Evolutionary conservation across 2,329 filamentous ascomycete genomes (phyloP).

Genomic region (Monilinia fructigena): DNA sequence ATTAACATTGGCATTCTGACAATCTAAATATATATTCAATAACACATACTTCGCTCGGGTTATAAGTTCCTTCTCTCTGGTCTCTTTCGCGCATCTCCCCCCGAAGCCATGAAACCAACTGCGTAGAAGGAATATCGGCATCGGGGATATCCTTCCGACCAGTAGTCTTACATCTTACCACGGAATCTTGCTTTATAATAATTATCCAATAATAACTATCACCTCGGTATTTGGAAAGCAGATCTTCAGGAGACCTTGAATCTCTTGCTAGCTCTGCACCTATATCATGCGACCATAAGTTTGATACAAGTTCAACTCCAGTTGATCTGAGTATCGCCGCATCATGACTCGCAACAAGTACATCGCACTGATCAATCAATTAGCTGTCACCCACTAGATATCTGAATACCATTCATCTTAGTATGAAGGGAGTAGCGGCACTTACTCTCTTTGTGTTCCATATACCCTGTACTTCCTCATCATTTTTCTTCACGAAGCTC

Average conservation of each 20-base stretch:
- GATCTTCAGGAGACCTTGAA: conserved; percentile 73
- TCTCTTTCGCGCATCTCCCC: conserved; percentile 79
- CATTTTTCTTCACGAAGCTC: conserved; percentile 66
- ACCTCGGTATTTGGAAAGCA: conserved; percentile 73
- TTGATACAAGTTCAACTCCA: conserved; percentile 74
- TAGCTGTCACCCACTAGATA: background rate
- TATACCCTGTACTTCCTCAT: conserved; percentile 59
- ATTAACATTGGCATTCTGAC: background rate
- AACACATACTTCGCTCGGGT: conserved; percentile 40
- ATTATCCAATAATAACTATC: conserved; percentile 83
- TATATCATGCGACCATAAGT: conserved; percentile 79
- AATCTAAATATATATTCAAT: background rate
- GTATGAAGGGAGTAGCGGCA: conserved; percentile 40
- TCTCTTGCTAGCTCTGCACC: conserved; percentile 85
- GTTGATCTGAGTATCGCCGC: conserved; percentile 69
- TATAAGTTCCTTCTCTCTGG: conserved; percentile 53
- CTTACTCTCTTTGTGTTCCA: conserved; percentile 64
- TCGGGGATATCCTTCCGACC: conserved; percentile 72
- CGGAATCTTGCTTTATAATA: conserved; percentile 76
- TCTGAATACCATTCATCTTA: too few species aligned
- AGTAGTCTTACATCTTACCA: conserved; percentile 76
- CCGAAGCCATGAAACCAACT: conserved; percentile 78
- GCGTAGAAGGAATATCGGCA: conserved; percentile 68
- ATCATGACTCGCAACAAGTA: conserved; percentile 87
- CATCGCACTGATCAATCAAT: conserved; percentile 65